Percentiles rank a stretch among this genome's conserved stretches.
Evolutionary conservation across 2,329 filamentous ascomycete genomes (phyloP).

Genomic region (Colletotrichum sp.): DNA sequence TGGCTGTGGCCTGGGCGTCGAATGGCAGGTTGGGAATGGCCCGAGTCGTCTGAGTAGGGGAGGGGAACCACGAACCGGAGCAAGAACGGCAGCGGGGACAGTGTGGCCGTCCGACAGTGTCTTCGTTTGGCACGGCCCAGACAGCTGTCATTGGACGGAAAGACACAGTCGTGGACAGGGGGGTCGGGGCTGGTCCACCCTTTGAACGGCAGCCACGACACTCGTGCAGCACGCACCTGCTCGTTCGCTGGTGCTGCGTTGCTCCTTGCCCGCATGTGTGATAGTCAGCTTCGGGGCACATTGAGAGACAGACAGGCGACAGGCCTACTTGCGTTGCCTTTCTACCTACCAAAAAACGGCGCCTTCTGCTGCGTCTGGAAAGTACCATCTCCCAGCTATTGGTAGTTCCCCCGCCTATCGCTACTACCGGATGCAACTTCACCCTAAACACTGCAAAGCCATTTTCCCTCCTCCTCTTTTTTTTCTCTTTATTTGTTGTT

Average conservation of each 20-base stretch:
- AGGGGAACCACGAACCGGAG: not conserved
- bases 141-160: not conserved
- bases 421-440: slow-evolving; percentile 14
- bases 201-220: slow-evolving; percentile 56
- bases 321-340: not conserved
- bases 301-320: not conserved
- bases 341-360: not conserved
- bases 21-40: not conserved
- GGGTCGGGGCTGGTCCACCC: slow-evolving; percentile 30
- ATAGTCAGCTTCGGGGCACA: not conserved
- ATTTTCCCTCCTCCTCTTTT: not conserved
- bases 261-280: slow-evolving; percentile 8
- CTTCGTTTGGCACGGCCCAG: slow-evolving; percentile 16
- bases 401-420: slow-evolving; percentile 1
- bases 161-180: not conserved
- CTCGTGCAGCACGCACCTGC: slow-evolving; percentile 39
- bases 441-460: slow-evolving; percentile 6
- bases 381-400: not conserved
- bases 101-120: not conserved
- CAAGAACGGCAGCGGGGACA: slow-evolving; percentile 4
- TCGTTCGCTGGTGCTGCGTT: slow-evolving; percentile 16
- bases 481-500: not conserved
- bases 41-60: not conserved
- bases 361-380: not conserved
- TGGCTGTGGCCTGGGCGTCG: slow-evolving; percentile 10